Evolutionary conservation across 495 filamentous ascomycete genomes (phyloP).

Genomic region (Thozetella sp.): DNA sequence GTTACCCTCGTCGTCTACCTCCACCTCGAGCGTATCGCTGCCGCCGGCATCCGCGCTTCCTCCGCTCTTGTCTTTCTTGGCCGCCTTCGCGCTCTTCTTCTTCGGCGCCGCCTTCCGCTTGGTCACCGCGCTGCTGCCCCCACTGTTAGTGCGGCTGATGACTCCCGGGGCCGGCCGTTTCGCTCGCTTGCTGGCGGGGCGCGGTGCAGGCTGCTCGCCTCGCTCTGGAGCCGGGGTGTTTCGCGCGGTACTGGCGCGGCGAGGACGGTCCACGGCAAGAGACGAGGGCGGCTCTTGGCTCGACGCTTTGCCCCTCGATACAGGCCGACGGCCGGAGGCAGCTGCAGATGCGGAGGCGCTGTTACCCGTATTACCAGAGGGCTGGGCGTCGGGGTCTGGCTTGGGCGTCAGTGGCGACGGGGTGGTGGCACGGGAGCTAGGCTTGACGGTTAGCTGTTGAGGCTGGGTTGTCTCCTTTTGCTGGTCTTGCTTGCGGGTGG

Average conservation of each 20-base stretch:
- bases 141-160: conserved; percentile 69
- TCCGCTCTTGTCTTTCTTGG: conserved; percentile 51
- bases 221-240: conserved; percentile 55
- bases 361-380: conserved; percentile 7
- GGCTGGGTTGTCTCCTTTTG: conserved; percentile 15
- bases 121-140: conserved; percentile 72
- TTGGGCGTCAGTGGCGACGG: conserved; percentile 27
- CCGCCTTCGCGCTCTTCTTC: conserved; percentile 52
- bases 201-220: conserved; percentile 11
- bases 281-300: conserved; percentile 50
- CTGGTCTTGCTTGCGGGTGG: conserved; percentile 25
- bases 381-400: conserved; percentile 22
- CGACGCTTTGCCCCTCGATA: conserved; percentile 47
- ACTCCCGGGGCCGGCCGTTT: conserved; percentile 80
- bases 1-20: conserved; percentile 68
- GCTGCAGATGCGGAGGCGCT: conserved; percentile 9
- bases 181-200: conserved; percentile 45
- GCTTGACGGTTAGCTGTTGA: conserved; percentile 23
- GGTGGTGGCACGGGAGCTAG: conserved; percentile 26
- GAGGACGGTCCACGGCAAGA: conserved; percentile 50
- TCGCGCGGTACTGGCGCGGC: conserved; percentile 56
- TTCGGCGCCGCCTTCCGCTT: conserved; percentile 78
- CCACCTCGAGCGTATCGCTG: conserved; percentile 32
- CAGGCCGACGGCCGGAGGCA: conserved; percentile 33
- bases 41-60: conserved; percentile 25